Conservation (phyloP, 768 basidiomycete genomes). For the Serpula lacrymans region DNA sequence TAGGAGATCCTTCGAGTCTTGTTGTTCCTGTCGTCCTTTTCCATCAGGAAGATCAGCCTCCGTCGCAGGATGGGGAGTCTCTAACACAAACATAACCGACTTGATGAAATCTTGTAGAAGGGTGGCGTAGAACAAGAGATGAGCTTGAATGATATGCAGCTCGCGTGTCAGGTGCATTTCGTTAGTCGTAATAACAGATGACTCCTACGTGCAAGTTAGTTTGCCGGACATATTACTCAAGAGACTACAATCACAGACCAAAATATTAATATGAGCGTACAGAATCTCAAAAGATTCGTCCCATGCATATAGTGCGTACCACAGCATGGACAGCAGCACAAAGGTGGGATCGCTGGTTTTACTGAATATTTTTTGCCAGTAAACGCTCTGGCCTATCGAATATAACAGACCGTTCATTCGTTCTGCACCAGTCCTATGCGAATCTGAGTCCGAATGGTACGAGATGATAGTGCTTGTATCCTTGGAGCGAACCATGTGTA, state of each 20-base stretch:
- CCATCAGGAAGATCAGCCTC: constrained; percentile 10
- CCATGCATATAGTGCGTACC: constrained; percentile 54
- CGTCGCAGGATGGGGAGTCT: constrained; percentile 43
- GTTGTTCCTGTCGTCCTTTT: too few species aligned
- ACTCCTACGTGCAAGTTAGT: constrained; percentile 47
- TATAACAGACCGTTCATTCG: constrained; percentile 27
- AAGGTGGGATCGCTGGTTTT: constrained; percentile 42
- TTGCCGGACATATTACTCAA: too few species aligned
- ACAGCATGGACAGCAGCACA: constrained; percentile 42
- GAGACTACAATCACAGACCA: constrained; percentile 37
- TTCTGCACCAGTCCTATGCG: constrained; percentile 23
- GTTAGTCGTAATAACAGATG: constrained; percentile 32
- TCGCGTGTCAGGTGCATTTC: constrained; percentile 45
- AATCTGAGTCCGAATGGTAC: constrained; percentile 26
- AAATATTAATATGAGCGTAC: constrained; percentile 41
- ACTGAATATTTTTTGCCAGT: constrained; percentile 14
- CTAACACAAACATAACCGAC: constrained; percentile 38
- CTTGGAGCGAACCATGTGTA: constrained; percentile 34
- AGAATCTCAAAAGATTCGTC: constrained; percentile 48
- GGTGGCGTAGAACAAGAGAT: constrained; percentile 47
- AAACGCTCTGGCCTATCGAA: constrained; percentile 31
- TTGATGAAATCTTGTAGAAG: constrained; percentile 48
- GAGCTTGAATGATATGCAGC: constrained; percentile 54
- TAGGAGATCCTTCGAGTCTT: constrained; percentile 10
- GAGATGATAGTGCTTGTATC: constrained; percentile 31